Evolutionary conservation across 306 rosid genomes (phyloP).

Genomic region (Elaeagnus macrophylla): DNA sequence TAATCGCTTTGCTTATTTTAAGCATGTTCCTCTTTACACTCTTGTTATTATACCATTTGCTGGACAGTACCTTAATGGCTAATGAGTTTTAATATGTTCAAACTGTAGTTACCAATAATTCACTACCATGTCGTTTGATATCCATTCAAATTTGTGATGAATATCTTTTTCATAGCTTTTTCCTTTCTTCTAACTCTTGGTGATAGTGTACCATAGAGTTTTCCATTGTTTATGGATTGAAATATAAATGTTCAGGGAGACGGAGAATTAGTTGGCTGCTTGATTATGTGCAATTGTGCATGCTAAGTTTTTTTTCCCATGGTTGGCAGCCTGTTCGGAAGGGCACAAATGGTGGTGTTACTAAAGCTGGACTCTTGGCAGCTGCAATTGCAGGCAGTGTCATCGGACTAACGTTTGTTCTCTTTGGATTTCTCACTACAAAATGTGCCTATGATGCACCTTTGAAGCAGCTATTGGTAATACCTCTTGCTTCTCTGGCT

Average conservation of each 20-base stretch:
- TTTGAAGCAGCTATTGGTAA: slow-evolving; percentile 63
- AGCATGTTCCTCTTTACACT: no score
- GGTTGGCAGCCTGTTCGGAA: slow-evolving; percentile 60
- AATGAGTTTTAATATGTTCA: no score
- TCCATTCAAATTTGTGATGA: no score
- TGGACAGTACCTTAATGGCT: no score
- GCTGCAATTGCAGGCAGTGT: slow-evolving; percentile 70
- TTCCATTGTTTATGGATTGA: no score
- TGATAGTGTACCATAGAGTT: no score
- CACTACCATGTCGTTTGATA: no score
- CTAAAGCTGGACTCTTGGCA: slow-evolving; percentile 71
- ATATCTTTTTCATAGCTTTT: no score
- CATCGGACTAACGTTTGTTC: slow-evolving; percentile 56
- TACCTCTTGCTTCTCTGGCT: slow-evolving; percentile 64
- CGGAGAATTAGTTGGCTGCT: background rate
- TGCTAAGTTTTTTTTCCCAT: slow-evolving; percentile 5
- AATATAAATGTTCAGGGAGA: background rate
- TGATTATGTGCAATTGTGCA: slow-evolving; percentile 10
- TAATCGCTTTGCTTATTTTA: no score
- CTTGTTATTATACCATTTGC: no score
- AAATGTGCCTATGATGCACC: slow-evolving; percentile 35
- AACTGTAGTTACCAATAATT: no score
- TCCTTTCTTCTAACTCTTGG: no score
- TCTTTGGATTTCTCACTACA: slow-evolving; percentile 46
- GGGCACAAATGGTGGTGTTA: slow-evolving; percentile 93